Percentiles rank a stretch among this genome's conserved stretches.
Evolutionary conservation across 805 yeast species (phyloP).

Genomic region (Isabelozyma heimii): DNA sequence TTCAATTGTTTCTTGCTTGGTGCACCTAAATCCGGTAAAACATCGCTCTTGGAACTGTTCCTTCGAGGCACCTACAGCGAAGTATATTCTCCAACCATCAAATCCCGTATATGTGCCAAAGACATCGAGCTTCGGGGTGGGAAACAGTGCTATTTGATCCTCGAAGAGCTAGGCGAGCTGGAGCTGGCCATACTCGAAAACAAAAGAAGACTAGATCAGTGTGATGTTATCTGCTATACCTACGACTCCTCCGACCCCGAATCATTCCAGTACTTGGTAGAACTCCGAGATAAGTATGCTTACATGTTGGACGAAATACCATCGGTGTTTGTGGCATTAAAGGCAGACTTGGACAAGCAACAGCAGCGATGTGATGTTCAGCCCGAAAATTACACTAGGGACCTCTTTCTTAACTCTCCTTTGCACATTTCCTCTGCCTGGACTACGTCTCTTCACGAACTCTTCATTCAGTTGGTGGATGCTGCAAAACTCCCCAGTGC

Average conservation of each 20-base stretch:
- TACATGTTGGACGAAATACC: conserved; percentile 66
- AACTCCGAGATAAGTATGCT: conserved; percentile 59
- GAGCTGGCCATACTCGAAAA: conserved; percentile 82
- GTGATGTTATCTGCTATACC: conserved; percentile 86
- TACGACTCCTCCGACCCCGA: conserved; percentile 97
- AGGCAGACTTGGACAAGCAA: conserved; percentile 94
- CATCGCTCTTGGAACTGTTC: conserved; percentile 79
- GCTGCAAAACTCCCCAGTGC: conserved; percentile 78
- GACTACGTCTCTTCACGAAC: conserved; percentile 81
- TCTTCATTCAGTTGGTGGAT: conserved; percentile 83
- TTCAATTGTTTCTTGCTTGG: conserved; percentile 90
- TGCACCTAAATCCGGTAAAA: conserved; percentile 82
- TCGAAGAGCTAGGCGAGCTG: conserved; percentile 86
- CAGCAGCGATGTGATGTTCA: conserved; percentile 84
- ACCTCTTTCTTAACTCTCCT: conserved; percentile 70
- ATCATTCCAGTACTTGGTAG: conserved; percentile 79
- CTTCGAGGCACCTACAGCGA: conserved; percentile 71
- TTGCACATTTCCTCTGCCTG: conserved; percentile 87
- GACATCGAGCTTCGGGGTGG: conserved; percentile 94
- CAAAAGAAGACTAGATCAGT: conserved; percentile 63
- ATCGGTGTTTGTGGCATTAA: conserved; percentile 81
- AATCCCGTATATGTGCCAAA: conserved; percentile 80
- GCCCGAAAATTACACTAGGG: conserved; percentile 82
- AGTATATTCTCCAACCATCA: conserved; percentile 74
- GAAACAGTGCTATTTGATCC: conserved; percentile 85